phyloP scores from a whole-genome alignment of 495 filamentous ascomycete species.

The Talaromyces liani region DNA sequence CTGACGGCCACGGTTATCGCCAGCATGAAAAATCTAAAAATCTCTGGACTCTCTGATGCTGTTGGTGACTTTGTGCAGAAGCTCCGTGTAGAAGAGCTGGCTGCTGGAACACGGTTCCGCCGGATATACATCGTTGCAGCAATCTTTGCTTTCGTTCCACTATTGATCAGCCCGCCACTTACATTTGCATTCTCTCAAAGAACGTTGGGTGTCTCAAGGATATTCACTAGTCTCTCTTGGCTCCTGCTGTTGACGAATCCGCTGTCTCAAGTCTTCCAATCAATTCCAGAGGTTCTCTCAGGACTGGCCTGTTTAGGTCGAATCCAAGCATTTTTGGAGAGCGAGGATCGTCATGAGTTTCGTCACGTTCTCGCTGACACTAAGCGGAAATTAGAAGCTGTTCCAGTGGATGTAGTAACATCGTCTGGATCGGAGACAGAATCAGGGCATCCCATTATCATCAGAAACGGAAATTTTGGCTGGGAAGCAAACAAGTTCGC shows the following conservation, averaged over 20 bases:
- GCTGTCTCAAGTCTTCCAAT: slow-evolving; percentile 45
- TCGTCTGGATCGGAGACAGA: slow-evolving; percentile 27
- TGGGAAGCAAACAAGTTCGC: slow-evolving; percentile 17
- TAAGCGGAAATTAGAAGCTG: slow-evolving; percentile 4
- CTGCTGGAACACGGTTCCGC: slow-evolving; percentile 24
- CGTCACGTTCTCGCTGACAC: slow-evolving; percentile 13
- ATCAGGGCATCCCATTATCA: slow-evolving; percentile 16
- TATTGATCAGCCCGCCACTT: slow-evolving; percentile 8
- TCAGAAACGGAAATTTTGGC: slow-evolving; percentile 38
- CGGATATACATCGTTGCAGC: slow-evolving; percentile 14
- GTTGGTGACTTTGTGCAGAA: slow-evolving; percentile 28
- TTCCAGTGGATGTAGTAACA: neutral
- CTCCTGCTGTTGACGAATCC: slow-evolving; percentile 52
- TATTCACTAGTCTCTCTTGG: slow-evolving; percentile 54
- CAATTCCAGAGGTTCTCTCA: slow-evolving; percentile 42
- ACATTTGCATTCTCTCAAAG: slow-evolving; percentile 12
- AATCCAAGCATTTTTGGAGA: slow-evolving; percentile 51
- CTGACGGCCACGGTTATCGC: slow-evolving; percentile 27
- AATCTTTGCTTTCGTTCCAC: slow-evolving; percentile 10
- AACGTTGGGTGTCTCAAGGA: slow-evolving; percentile 37
- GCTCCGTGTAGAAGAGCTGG: slow-evolving; percentile 34
- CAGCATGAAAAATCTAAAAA: slow-evolving; percentile 41
- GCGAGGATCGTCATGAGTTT: slow-evolving; percentile 22
- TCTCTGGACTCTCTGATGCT: slow-evolving; percentile 28
- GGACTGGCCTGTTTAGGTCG: slow-evolving; percentile 49